Conservation (phyloP, 83 land plant genomes). For the Thuja plicata region DNA sequence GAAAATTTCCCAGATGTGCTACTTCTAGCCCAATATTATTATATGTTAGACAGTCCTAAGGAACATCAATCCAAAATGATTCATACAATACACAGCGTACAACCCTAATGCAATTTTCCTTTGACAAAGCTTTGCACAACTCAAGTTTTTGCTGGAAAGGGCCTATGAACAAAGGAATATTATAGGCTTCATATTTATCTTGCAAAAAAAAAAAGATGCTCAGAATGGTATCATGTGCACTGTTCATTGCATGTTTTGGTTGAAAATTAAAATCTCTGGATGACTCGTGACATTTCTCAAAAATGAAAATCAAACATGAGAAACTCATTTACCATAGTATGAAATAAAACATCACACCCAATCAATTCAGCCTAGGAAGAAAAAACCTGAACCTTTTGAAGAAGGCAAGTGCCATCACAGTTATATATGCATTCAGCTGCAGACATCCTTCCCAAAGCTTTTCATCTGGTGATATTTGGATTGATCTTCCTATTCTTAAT, state of each 20-base stretch:
- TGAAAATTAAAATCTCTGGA: neutral
- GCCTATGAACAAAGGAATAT: neutral
- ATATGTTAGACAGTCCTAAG: neutral
- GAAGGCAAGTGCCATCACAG: conserved; percentile 38
- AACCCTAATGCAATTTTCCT: neutral
- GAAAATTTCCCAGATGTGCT: neutral
- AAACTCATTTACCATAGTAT: neutral
- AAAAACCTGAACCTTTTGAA: conserved; percentile 58
- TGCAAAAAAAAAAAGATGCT: neutral
- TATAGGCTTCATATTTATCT: neutral
- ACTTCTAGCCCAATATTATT: neutral
- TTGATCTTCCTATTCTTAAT: neutral
- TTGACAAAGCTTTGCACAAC: neutral
- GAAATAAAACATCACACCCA: neutral
- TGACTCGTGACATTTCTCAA: neutral
- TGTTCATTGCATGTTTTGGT: neutral
- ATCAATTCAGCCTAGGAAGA: neutral
- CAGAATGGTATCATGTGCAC: neutral
- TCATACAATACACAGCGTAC: neutral
- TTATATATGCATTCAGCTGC: conserved; percentile 56
- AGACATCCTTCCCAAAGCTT: conserved; percentile 78
- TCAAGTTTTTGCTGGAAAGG: neutral
- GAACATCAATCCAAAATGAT: neutral
- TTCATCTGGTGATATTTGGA: conserved; percentile 9
- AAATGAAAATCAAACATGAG: neutral